phyloP scores from a whole-genome alignment of 306 rosid genomes.

The Lathyrus aphaca region DNA sequence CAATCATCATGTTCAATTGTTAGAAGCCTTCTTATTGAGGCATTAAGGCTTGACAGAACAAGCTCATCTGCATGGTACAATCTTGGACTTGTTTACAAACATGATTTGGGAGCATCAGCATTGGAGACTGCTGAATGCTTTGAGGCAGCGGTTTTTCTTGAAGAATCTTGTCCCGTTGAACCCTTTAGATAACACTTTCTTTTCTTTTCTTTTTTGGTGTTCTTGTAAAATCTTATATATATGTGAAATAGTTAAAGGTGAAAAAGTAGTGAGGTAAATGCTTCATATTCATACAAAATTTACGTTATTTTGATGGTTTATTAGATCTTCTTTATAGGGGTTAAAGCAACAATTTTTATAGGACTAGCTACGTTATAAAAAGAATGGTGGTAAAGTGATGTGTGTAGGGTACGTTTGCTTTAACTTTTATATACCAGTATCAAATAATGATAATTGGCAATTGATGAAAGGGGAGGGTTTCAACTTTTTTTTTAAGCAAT shows the following conservation, averaged over 20 bases:
- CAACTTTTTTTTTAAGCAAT: not conserved
- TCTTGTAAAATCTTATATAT: conserved; percentile 10
- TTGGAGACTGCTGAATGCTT: conserved; percentile 79
- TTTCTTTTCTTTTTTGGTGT: not conserved
- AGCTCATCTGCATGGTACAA: conserved; percentile 87
- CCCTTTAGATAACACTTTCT: conserved; percentile 59
- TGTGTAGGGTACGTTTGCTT: not conserved
- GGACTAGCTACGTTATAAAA: too few species aligned
- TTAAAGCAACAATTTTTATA: too few species aligned
- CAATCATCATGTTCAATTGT: conserved; percentile 71
- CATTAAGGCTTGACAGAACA: conserved; percentile 73
- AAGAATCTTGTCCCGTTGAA: conserved; percentile 83
- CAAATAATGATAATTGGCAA: not conserved
- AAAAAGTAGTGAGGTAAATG: not conserved
- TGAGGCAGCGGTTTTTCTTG: conserved; percentile 75
- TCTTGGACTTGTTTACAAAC: conserved; percentile 81
- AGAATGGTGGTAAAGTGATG: not conserved
- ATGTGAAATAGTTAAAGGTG: not conserved
- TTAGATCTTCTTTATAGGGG: too few species aligned
- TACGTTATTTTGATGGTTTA: too few species aligned
- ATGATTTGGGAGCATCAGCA: conserved; percentile 55
- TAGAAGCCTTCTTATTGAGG: conserved; percentile 82
- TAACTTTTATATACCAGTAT: not conserved
- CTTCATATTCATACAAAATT: not conserved
- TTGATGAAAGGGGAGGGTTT: not conserved